Evolutionary conservation across 768 basidiomycete species (phyloP).

Genomic region (Collybiopsis luxurians): DNA sequence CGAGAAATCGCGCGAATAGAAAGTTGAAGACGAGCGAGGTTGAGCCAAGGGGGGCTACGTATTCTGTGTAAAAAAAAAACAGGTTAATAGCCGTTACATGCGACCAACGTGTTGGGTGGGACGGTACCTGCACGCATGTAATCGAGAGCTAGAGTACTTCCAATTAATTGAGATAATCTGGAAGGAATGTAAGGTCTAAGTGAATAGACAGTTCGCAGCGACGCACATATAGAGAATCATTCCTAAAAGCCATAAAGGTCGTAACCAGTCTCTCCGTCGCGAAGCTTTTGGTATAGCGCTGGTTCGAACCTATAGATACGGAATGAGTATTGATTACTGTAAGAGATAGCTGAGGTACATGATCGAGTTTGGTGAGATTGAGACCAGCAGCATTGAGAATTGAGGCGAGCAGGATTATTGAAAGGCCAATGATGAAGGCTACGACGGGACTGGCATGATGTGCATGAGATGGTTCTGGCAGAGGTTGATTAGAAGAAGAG

Average conservation of each 20-base stretch:
- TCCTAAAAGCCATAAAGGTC: constrained; percentile 88
- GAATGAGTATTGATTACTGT: background rate
- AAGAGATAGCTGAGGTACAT: constrained; percentile 46
- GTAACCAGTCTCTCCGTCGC: constrained; percentile 72
- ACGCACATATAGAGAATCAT: constrained; percentile 92
- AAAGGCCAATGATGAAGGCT: constrained; percentile 79
- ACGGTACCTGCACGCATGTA: constrained; percentile 77
- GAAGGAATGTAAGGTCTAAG: constrained; percentile 9
- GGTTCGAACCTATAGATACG: constrained; percentile 55
- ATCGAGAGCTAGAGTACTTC: constrained; percentile 82
- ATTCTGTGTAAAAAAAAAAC: constrained; percentile 52
- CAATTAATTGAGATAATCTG: constrained; percentile 82
- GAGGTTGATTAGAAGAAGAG: background rate
- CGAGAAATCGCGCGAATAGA: constrained; percentile 86
- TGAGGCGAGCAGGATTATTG: constrained; percentile 81
- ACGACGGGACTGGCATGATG: constrained; percentile 56
- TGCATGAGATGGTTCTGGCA: constrained; percentile 23
- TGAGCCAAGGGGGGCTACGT: constrained; percentile 93
- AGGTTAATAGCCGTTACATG: constrained; percentile 1
- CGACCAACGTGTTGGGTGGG: constrained; percentile 2
- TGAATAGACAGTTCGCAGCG: background rate
- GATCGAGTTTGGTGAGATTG: constrained; percentile 92
- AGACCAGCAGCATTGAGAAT: constrained; percentile 92
- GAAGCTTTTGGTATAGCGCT: constrained; percentile 73
- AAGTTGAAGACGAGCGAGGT: constrained; percentile 96